These are phyloP conservation scores for Eimeria tenella DNA, from an alignment of 169 alveolate genomes.

Conservation along the genomic window DNA sequence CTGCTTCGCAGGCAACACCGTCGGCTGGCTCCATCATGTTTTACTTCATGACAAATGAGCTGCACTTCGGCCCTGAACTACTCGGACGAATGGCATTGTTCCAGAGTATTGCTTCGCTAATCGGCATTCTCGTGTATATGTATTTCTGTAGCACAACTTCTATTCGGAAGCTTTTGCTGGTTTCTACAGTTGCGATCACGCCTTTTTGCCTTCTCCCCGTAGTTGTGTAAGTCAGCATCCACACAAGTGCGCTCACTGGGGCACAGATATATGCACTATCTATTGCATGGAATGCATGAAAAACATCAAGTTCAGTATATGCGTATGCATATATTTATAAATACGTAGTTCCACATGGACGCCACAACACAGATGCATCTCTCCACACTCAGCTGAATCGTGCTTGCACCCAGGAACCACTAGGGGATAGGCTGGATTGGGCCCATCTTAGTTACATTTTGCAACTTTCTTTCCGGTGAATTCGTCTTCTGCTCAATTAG, in stretches of 20 bases:
- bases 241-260: neutral
- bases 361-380: too few species aligned
- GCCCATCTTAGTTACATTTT: too few species aligned
- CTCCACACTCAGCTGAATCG: too few species aligned
- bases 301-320: neutral
- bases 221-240: constrained; percentile 80
- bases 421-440: too few species aligned
- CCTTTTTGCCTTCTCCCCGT: constrained; percentile 87
- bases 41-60: constrained; percentile 91
- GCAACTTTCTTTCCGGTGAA: too few species aligned
- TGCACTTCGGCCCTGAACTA: constrained; percentile 89
- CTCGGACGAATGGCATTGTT: constrained; percentile 90
- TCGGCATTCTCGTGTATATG: constrained; percentile 87
- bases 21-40: constrained; percentile 91
- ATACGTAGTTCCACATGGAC: neutral
- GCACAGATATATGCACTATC: neutral
- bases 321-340: neutral
- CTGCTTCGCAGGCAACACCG: constrained; percentile 83
- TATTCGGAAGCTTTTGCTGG: constrained; percentile 84
- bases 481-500: too few species aligned
- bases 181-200: constrained; percentile 87
- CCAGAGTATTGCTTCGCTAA: constrained; percentile 89
- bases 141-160: constrained; percentile 78
- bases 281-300: neutral
- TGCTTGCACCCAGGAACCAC: too few species aligned